Evolutionary conservation across 2,329 filamentous ascomycete species (phyloP).

Genomic region (Dothiorella sarmentorum): DNA sequence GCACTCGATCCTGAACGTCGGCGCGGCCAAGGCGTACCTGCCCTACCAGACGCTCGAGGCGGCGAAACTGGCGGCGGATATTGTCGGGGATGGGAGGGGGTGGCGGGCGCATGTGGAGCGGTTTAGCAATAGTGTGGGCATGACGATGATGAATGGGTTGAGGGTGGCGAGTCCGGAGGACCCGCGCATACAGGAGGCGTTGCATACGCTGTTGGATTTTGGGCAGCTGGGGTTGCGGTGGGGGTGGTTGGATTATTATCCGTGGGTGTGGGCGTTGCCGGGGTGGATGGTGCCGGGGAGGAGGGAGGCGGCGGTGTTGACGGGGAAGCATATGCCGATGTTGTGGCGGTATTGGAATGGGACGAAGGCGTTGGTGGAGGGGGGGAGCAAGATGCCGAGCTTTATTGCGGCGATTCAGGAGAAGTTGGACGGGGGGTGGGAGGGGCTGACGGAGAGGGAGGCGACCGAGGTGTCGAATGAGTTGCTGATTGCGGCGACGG

Average conservation of each 20-base stretch:
- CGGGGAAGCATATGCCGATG: constrained; percentile 39
- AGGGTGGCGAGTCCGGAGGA: background rate
- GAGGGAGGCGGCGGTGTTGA: constrained; percentile 30
- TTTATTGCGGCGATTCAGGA: constrained; percentile 3
- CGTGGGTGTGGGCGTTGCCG: constrained; percentile 41
- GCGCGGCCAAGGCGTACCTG: constrained; percentile 13
- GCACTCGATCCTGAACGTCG: constrained; percentile 17
- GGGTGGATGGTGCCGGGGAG: constrained; percentile 34
- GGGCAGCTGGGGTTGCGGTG: background rate
- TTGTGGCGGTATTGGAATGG: constrained; percentile 23
- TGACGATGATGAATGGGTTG: constrained; percentile 11
- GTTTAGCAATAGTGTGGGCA: background rate
- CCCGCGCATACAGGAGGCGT: background rate
- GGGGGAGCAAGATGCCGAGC: background rate
- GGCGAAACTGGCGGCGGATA: background rate
- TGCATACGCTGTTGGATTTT: background rate
- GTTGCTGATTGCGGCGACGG: constrained; percentile 13
- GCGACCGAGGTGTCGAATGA: background rate
- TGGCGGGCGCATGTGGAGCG: background rate
- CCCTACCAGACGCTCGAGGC: constrained; percentile 19
- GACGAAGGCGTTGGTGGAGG: constrained; percentile 10
- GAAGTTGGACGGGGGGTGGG: background rate
- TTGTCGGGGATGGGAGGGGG: background rate
- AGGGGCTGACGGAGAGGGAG: background rate
- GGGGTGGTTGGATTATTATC: constrained; percentile 42